Base-by-base conservation (phyloP, 352 stramenopile species). In the Globisporangium rhizosaccharum region DNA sequence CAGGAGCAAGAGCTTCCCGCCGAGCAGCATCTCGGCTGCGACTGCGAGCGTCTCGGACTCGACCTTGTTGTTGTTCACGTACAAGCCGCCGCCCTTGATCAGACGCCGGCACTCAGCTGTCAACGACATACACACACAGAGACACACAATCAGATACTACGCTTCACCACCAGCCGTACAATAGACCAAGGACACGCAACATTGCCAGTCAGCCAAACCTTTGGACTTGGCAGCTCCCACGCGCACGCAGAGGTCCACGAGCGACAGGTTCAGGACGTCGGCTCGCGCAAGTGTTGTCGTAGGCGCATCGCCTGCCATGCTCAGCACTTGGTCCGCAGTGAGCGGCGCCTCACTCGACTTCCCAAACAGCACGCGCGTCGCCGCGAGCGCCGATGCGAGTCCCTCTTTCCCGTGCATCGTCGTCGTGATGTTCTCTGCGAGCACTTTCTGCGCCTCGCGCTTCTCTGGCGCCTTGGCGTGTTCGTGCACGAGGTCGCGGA, bases 71-170 rank as follows among this genome's bases (percentile, higher is more conserved):
- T 98, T 96, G 63, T 97, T 97, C 36, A 99, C 63, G 72, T 96
- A 98, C 54, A 97, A 79, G 53, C 96, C 97, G 39, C 97, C 96
- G 53, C 92, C 94, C 58, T 97, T 94, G 68, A 99, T 98, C 51
- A 99, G 69, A 61, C 97, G 82, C 56, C 94, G 81, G 42, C 90
- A 96, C 67, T 99, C 96, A 57, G 95, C 97, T 89, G 57, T 25
- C 54, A 63, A 3, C 25, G 8, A 9, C n/a, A 47, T 1, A 53
- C 26, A 42, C 41, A 58, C 20, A 44, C 9, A 46, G 14, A 46
- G 12, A 1, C 5, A 42, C 28, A 18, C 1, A 28, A 30, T 23
- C 5, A 56, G 9, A 45, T 5, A 4, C 20, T 4, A 2, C 26
- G 15, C 23, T 8, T 17, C 46, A 17, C 33, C 23, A 26, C 10